Base-by-base conservation (phyloP, 768 basidiomycete genomes). In the Tremella mesenterica region DNA sequence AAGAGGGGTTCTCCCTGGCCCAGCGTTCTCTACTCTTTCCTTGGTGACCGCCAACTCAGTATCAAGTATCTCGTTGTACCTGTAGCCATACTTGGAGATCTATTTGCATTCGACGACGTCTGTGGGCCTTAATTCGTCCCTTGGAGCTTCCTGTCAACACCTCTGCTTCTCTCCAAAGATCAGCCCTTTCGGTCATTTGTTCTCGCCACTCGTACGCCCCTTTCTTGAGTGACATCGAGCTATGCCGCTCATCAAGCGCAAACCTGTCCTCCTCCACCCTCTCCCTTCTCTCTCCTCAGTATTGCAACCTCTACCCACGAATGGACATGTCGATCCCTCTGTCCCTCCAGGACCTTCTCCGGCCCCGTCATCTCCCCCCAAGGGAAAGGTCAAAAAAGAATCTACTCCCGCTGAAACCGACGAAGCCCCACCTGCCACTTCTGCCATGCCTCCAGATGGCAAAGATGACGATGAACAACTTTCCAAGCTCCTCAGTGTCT, bases 391-490 rank as follows among this genome's bases (percentile, higher is more conserved):
- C 1, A 44, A 39, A 21, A 28, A n/a, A 13, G 41, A 21, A 8
- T n/a, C 50, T 5, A 33, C 54, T 10, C 29, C 54, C 4, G 39
- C 13, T 29, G 48, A 50, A 27, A 21, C 25, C 23, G 52, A 34
- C 16, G 33, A 34, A 29, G 29, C 45, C 8, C 33, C 49, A 6
- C 33, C 33, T 5, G 8, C 45, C 23, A 16, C 45, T 25, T 44
- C n/a, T 3, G 21, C 46, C 9, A 51, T 60, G 13, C 56, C 75
- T 65, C 72, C 74, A 59, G 39, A 71, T 69, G 51, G 69, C 57
- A 51, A 70, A 63, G 48, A 71, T 67, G 57, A 73, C 59, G 63
- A 73, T 57, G 54, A 73, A 67, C 52, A 68, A 61, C 38, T 67
- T 58, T 56, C 58, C 60, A 23, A 61, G 57, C 36, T 70, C n/a